A percentile compares a stretch with the other conserved stretches of the same genome.
Conservation (phyloP, 331 rosid genomes). For the Dryas integrifolia region DNA sequence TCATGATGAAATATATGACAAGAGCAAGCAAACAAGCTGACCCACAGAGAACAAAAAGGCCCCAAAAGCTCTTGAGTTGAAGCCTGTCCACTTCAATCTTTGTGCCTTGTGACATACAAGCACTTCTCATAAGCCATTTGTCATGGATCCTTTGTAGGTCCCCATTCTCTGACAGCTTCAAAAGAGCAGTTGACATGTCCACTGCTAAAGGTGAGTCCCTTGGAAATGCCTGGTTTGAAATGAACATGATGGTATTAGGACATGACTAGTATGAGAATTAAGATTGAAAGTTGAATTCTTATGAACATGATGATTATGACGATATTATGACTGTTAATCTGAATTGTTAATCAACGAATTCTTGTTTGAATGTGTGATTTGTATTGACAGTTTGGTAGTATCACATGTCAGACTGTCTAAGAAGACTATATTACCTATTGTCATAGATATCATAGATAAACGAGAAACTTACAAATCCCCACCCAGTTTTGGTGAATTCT, state of each 20-base stretch:
- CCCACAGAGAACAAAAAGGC: constrained; percentile 62
- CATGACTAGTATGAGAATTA: not conserved
- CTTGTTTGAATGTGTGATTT: too few relatives aligned
- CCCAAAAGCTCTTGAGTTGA: constrained; percentile 65
- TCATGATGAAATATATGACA: constrained; percentile 34
- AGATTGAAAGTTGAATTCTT: not conserved
- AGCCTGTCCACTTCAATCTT: constrained; percentile 64
- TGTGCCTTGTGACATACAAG: constrained; percentile 61
- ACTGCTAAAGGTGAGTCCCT: constrained; percentile 74
- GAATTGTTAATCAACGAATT: not conserved
- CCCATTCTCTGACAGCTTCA: constrained; percentile 66
- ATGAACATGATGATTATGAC: too few relatives aligned
- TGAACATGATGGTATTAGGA: not conserved
- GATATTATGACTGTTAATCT: not conserved
- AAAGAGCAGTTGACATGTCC: constrained; percentile 68
- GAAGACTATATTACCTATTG: not conserved
- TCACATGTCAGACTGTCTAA: not conserved
- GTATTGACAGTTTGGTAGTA: not conserved
- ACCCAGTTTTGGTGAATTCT: constrained; percentile 75
- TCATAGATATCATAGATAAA: not conserved
- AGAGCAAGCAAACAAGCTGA: constrained; percentile 58
- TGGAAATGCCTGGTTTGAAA: constrained; percentile 59
- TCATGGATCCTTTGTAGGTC: constrained; percentile 81
- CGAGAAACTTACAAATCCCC: constrained; percentile 78
- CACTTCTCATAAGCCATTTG: constrained; percentile 68